Conservation (phyloP, 805 yeast genomes). For the Starmera pachycereana region DNA sequence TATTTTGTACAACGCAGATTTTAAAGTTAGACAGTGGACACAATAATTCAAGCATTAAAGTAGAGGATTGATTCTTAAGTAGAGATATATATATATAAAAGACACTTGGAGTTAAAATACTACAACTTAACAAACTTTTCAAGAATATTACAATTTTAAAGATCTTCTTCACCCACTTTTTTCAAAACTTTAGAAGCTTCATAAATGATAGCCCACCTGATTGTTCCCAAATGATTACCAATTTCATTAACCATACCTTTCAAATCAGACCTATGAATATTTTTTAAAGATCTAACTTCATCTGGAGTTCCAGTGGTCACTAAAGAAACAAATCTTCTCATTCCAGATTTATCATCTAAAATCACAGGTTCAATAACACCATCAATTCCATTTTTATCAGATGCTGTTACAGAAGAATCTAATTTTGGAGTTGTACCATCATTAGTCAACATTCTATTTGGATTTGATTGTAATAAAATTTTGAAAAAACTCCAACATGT, state of each 20-base stretch:
- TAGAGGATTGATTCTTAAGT: too few relatives aligned
- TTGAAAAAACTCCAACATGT: constrained; percentile 8
- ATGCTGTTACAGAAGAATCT: neutral
- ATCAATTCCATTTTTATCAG: neutral
- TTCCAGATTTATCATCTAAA: neutral
- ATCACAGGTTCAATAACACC: neutral
- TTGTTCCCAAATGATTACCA: neutral
- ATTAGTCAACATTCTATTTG: neutral
- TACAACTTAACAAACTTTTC: too few relatives aligned
- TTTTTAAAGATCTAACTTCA: neutral
- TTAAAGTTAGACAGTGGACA: too few relatives aligned
- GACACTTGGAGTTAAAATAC: too few relatives aligned
- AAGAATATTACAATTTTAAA: too few relatives aligned
- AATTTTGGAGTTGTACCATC: neutral
- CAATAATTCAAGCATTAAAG: too few relatives aligned
- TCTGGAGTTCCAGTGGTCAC: neutral
- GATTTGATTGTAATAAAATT: neutral
- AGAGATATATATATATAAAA: too few relatives aligned
- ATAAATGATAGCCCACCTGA: constrained; percentile 1
- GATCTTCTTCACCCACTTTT: neutral
- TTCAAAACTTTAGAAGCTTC: constrained; percentile 1
- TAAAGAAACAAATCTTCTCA: neutral
- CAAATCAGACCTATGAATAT: neutral
- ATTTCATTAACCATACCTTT: neutral
- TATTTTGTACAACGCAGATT: too few relatives aligned